Conservation (phyloP, 2,329 filamentous ascomycete species). For the Penicillium aurantiogriseum region DNA sequence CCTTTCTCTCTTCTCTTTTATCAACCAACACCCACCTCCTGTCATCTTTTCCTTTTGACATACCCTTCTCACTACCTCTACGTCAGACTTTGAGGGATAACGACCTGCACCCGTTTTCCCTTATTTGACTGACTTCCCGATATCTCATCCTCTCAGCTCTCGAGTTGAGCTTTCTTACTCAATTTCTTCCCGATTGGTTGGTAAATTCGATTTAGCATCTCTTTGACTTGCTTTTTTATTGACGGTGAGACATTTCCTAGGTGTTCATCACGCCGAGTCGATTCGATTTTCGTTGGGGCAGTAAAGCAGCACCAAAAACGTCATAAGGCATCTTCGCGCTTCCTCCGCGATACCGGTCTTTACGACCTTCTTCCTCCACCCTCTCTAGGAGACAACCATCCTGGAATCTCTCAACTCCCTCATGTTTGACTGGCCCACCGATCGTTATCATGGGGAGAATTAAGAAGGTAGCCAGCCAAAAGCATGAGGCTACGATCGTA, state of each 20-base stretch:
- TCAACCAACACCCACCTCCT: conserved; percentile 8
- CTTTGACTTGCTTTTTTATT: neutral
- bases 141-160: conserved; percentile 24
- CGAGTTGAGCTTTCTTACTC: conserved; percentile 17
- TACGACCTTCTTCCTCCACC: conserved; percentile 26
- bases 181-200: conserved; percentile 8
- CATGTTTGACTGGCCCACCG: conserved; percentile 40
- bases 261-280: conserved; percentile 11
- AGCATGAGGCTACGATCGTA: conserved; percentile 53
- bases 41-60: conserved; percentile 8
- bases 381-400: conserved; percentile 30
- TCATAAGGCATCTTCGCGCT: conserved; percentile 38
- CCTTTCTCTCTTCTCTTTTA: conserved; percentile 15
- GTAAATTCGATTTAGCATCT: conserved; percentile 2
- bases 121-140: conserved; percentile 26
- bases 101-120: conserved; percentile 47
- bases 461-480: conserved; percentile 53
- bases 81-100: conserved; percentile 18
- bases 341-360: conserved; percentile 31
- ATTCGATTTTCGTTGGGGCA: conserved; percentile 29
- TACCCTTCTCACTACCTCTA: conserved; percentile 18
- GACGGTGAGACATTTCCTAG: neutral
- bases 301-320: conserved; percentile 35
- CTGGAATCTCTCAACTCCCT: conserved; percentile 32
- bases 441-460: conserved; percentile 51